Conservation (phyloP, 495 filamentous ascomycete genomes). For the Tuber umbilicatum region DNA sequence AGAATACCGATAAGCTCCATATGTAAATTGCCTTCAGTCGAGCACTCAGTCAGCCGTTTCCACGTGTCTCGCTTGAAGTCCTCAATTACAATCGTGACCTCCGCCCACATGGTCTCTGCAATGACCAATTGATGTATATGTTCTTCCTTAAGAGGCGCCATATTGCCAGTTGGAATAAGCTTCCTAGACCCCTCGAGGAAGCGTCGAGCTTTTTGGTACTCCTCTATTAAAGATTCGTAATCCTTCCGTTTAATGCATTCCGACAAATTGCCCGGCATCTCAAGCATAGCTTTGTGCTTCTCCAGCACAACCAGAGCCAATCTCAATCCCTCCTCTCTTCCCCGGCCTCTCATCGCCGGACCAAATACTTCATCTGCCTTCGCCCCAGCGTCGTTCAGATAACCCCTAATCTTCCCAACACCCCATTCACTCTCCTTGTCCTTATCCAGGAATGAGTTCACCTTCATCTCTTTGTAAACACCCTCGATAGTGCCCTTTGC, state of each 20-base stretch:
- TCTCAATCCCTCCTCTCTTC: constrained; percentile 80
- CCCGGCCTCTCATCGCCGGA: constrained; percentile 82
- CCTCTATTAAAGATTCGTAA: constrained; percentile 77
- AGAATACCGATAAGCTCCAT: constrained; percentile 53
- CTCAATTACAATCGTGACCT: constrained; percentile 76
- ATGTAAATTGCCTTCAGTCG: constrained; percentile 37
- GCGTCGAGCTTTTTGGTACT: constrained; percentile 69
- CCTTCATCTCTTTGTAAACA: constrained; percentile 97
- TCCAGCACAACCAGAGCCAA: constrained; percentile 66
- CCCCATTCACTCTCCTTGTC: constrained; percentile 93
- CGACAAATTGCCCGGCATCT: constrained; percentile 66
- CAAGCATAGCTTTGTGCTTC: constrained; percentile 68
- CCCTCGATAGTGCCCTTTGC: constrained; percentile 96
- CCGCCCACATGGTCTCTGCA: constrained; percentile 88
- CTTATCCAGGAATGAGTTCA: constrained; percentile 65
- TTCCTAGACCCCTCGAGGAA: constrained; percentile 67
- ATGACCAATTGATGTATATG: constrained; percentile 79
- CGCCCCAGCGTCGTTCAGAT: constrained; percentile 76
- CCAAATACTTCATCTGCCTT: constrained; percentile 98
- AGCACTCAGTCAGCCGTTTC: constrained; percentile 60
- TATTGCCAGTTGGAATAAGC: constrained; percentile 52
- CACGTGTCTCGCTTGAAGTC: constrained; percentile 83
- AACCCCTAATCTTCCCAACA: constrained; percentile 77
- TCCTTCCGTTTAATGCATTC: constrained; percentile 85
- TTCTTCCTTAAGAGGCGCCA: constrained; percentile 55